Evolutionary conservation across 495 filamentous ascomycete species (phyloP), one percentile per base, ranked within the genome.

Genomic region (Tuber calosporum): DNA sequence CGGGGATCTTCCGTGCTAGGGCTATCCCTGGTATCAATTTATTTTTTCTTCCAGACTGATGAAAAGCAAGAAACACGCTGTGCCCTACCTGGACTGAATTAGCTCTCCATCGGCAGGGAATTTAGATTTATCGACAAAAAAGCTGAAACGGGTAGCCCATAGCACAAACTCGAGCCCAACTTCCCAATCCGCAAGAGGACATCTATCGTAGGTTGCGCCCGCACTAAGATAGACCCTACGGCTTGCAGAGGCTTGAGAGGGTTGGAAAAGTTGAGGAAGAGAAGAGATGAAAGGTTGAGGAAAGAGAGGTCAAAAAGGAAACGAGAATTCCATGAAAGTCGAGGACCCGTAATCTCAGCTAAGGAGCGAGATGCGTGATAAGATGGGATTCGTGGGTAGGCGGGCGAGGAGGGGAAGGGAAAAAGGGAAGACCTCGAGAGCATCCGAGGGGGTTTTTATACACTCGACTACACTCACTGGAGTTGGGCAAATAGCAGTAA

Each of bases 371-470:
- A 17, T 62, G 53, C 53, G 9, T 53, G 6, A 62, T 62, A 62
- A 62, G 53, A 62, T 62, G 53, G 53, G 2, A 2, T 62, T 62
- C 53, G 53, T 62, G 53, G 53, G 53, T 62, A 62, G 53, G 53
- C 53, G 53, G 53, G 53, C 53, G 53, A 62, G 53, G 53, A 62
- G 26, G 26, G 26, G 53, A 62, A 62, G 53, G n/a, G 53, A 34
- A 30, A 53, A 34, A 62, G 26, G 13, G 26, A 30, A 34, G 26
- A 62, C 53, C 53, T 30, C 26, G 53, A 62, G 26, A 62, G 53
- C 53, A 34, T 62, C 34, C 53, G 53, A 19, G 53, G 53, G 53
- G 53, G 53, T 62, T n/a, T 62, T 62, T 62, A 62, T 62, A 62
- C 11, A 62, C 53, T 62, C 26, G n/a, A 30, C 53, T 58, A 58